Evolutionary conservation across 2,329 filamentous ascomycete genomes (phyloP).

Genomic region (Ceratocystis albifundus): DNA sequence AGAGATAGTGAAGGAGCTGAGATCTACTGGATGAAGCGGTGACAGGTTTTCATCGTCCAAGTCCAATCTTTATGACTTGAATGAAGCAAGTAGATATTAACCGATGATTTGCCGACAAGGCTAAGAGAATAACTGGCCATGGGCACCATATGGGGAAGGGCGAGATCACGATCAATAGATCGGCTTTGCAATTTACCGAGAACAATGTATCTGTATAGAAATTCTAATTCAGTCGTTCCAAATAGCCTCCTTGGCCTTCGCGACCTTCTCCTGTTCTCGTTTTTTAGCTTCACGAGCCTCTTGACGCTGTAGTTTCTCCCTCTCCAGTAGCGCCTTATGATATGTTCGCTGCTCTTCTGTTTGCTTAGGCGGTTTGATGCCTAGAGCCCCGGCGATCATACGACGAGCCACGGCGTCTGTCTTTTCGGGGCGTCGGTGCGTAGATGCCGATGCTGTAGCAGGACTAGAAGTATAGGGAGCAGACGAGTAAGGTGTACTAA

Average conservation of each 20-base stretch:
- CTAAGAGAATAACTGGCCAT: background rate
- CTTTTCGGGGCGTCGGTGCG: slow-evolving; percentile 59
- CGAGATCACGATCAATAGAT: background rate
- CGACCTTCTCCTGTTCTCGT: slow-evolving; percentile 50
- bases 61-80: background rate
- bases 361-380: slow-evolving; percentile 64
- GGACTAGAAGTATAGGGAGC: background rate
- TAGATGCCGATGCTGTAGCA: background rate
- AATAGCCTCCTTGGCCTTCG: slow-evolving; percentile 68
- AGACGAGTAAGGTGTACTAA: background rate
- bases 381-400: slow-evolving; percentile 80
- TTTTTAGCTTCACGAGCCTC: slow-evolving; percentile 57
- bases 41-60: background rate
- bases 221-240: slow-evolving; percentile 60
- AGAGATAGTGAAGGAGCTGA: background rate
- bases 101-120: background rate
- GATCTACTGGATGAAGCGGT: background rate
- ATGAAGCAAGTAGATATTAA: background rate
- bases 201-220: background rate
- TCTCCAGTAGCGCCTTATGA: slow-evolving; percentile 68
- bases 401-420: slow-evolving; percentile 82
- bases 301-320: slow-evolving; percentile 67
- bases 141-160: background rate
- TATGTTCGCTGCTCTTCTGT: slow-evolving; percentile 86
- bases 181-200: no score